These are phyloP conservation scores for Rhodotorula toruloides DNA, from an alignment of 768 basidiomycete genomes.

Conservation along the genomic window DNA sequence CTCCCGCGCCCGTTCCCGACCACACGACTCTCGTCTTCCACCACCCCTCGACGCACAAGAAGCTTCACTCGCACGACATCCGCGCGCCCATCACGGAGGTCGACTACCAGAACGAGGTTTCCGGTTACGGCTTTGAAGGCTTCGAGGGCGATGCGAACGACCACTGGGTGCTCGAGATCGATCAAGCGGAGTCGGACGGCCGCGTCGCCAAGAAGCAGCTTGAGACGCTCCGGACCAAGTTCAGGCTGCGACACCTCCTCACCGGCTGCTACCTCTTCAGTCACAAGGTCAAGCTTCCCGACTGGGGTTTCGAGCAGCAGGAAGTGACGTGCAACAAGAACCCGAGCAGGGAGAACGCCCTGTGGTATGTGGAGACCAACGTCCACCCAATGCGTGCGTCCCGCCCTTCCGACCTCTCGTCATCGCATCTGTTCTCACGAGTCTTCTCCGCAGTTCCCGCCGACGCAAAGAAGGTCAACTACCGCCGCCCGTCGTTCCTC, in stretches of 20 bases:
- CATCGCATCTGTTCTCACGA: too few relatives aligned
- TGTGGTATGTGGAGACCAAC: conserved; percentile 92
- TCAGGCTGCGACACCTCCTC: conserved; percentile 74
- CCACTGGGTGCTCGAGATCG: conserved; percentile 72
- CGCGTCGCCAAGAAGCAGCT: conserved; percentile 64
- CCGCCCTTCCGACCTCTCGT: neutral
- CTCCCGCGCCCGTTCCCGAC: conserved; percentile 61
- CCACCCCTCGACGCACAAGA: conserved; percentile 73
- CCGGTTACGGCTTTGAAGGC: conserved; percentile 80
- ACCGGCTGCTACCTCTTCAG: conserved; percentile 96
- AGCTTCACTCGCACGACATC: conserved; percentile 89
- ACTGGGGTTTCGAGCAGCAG: conserved; percentile 97
- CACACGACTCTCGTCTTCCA: conserved; percentile 71
- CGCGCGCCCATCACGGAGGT: conserved; percentile 94
- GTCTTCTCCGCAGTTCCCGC: conserved; percentile 55
- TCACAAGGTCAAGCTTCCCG: conserved; percentile 94
- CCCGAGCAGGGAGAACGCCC: conserved; percentile 75
- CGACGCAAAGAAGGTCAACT: conserved; percentile 78
- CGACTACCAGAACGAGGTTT: conserved; percentile 98
- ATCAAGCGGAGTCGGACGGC: conserved; percentile 59
- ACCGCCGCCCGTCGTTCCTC: conserved; percentile 80
- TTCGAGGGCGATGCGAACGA: conserved; percentile 88
- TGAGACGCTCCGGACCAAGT: conserved; percentile 71
- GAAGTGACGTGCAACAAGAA: conserved; percentile 99
- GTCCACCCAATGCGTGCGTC: conserved; percentile 65